Evolutionary conservation across 192 early-diverging fungal species (phyloP), one percentile per base, ranked within the genome.

Genomic region (Gamsiella multidivaricata): DNA sequence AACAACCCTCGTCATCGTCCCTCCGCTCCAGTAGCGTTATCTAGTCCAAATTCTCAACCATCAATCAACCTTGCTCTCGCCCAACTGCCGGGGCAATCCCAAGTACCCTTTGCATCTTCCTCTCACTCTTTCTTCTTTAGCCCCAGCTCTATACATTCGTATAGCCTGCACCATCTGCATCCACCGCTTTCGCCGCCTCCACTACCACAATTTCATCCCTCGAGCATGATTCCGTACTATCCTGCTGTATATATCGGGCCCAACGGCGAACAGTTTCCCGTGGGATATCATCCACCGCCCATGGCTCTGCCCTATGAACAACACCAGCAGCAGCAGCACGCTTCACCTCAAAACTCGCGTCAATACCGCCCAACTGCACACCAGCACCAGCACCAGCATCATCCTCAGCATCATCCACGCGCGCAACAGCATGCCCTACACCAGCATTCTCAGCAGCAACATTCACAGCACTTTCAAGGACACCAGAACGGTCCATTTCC

Each of bases 181-280:
- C 61, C 12, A 17, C 31, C 32, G 17, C 43, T 43, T 17, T 8
- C 43, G 5, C 60, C 25, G 25, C 46, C 32, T 18, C 25, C 45
- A 18, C 32, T 31, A 18, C 47, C 33, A 18, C 46, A 26, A 5
- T 9, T 10, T 17, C 31, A n/a, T 20, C 46, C 37, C 37, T 37
- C 52, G n/a, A 26, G 59, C 20, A 73, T 65, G 70, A 73, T 65
- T 36, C 70, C 61, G 41, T 64, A 73, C 46, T 73, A 65, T 45
- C 70, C 61, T 25, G 60, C 69, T 20, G 69, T 71, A 42, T 71
- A 63, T 34, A 63, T 71, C 41, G 69, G 69, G 4, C 69, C 69
- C 33, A 71, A 71, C 61, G 69, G 69, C 14, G 69, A 71, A 32
- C 69, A 71, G 59, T 54, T 71, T 45, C 69, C 69, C 20, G 51